Evolutionary conservation across 2,329 filamentous ascomycete genomes (phyloP).

Genomic region (Penicillium sp.): DNA sequence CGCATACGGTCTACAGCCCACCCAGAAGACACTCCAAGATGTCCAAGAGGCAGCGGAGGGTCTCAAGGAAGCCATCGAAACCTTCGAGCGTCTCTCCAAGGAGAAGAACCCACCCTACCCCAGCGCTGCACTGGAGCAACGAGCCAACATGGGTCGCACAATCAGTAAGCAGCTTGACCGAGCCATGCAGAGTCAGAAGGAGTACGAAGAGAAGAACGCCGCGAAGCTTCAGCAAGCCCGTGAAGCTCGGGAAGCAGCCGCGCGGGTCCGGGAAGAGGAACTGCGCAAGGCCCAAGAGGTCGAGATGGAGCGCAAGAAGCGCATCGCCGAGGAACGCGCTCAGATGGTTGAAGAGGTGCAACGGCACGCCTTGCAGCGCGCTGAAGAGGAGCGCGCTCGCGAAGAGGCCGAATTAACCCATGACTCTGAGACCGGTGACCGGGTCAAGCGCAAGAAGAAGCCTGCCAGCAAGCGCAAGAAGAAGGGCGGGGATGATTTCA

Average conservation of each 20-base stretch:
- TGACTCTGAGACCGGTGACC: constrained; percentile 78
- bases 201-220: constrained; percentile 92
- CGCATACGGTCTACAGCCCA: constrained; percentile 71
- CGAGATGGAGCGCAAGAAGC: constrained; percentile 71
- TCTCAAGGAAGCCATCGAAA: constrained; percentile 79
- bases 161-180: constrained; percentile 88
- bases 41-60: constrained; percentile 76
- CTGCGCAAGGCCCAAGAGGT: constrained; percentile 64
- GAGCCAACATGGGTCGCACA: constrained; percentile 96
- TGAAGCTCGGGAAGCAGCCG: constrained; percentile 74
- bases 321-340: constrained; percentile 81
- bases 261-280: constrained; percentile 73
- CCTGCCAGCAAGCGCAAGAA: constrained; percentile 56
- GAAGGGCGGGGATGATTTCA: constrained; percentile 45
- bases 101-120: constrained; percentile 77
- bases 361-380: constrained; percentile 66
- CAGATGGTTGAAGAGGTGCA: constrained; percentile 75
- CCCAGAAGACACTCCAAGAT: constrained; percentile 73
- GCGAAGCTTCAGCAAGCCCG: constrained; percentile 80
- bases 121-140: constrained; percentile 83
- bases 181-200: constrained; percentile 76
- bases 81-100: constrained; percentile 59
- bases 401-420: constrained; percentile 77
- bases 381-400: constrained; percentile 65
- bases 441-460: constrained; percentile 71